A percentile compares a stretch with the other conserved stretches of the same genome.
These are phyloP conservation scores for Eutrema heterophyllum DNA, from an alignment of 345 rosid species.

Conservation along the genomic window DNA sequence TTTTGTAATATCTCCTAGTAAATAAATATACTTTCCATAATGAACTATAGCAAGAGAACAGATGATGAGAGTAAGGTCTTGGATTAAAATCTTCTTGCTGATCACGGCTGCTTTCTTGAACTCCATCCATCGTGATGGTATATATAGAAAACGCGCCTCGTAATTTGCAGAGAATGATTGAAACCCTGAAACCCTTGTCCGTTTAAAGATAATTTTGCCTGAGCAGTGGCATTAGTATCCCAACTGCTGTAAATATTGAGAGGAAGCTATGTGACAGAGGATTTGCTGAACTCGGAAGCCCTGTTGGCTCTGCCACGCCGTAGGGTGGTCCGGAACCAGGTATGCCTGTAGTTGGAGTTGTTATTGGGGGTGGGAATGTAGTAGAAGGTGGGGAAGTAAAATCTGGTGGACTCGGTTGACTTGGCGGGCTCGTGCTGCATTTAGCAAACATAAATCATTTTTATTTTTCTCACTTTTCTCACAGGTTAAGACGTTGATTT, in stretches of 20 bases:
- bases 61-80: slow-evolving; percentile 30
- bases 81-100: slow-evolving; percentile 31
- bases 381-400: slow-evolving; percentile 34
- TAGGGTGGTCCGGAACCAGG: slow-evolving; percentile 51
- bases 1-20: slow-evolving; percentile 34
- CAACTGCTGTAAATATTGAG: slow-evolving; percentile 39
- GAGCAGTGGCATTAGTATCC: slow-evolving; percentile 39
- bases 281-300: slow-evolving; percentile 73
- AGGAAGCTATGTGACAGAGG: slow-evolving; percentile 35
- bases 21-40: slow-evolving; percentile 38
- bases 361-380: slow-evolving; percentile 36
- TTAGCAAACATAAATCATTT: background rate
- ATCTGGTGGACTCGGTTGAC: slow-evolving; percentile 39
- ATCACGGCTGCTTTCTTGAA: slow-evolving; percentile 16
- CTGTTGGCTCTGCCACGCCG: slow-evolving; percentile 77
- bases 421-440: slow-evolving; percentile 62
- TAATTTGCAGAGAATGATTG: slow-evolving; percentile 36
- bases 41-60: slow-evolving; percentile 39
- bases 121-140: slow-evolving; percentile 16
- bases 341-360: slow-evolving; percentile 34
- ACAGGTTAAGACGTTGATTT: slow-evolving; percentile 3
- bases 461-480: background rate
- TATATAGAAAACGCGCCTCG: slow-evolving; percentile 20
- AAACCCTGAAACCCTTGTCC: slow-evolving; percentile 15
- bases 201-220: slow-evolving; percentile 39